Conservation (phyloP, 164 flowering plant genomes). For the Akebia trifoliata region DNA sequence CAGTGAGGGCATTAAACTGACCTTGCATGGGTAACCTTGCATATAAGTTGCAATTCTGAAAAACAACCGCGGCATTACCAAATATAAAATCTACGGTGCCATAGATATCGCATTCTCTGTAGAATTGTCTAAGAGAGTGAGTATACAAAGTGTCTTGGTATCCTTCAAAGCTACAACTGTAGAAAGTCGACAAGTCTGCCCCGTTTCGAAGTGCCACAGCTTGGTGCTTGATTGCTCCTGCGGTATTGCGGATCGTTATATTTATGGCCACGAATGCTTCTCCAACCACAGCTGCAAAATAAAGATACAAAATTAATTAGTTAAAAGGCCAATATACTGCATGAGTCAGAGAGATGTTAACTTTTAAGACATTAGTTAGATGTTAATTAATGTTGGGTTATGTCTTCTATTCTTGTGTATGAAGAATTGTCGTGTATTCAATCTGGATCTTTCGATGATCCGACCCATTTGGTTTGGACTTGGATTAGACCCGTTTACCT, state of each 20-base stretch:
- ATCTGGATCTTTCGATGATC: too few species aligned
- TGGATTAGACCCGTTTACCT: too few species aligned
- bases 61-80: slow-evolving; percentile 18
- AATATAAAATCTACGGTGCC: slow-evolving; percentile 15
- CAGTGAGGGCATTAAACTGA: slow-evolving; percentile 25
- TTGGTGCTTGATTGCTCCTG: slow-evolving; percentile 31
- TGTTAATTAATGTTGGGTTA: too few species aligned
- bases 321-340: not conserved
- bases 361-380: too few species aligned
- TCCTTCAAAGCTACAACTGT: slow-evolving; percentile 24
- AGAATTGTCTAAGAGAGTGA: slow-evolving; percentile 46
- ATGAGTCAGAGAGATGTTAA: too few species aligned
- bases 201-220: slow-evolving; percentile 35
- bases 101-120: slow-evolving; percentile 36
- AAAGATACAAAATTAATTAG: not conserved
- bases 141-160: slow-evolving; percentile 57
- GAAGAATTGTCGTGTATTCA: too few species aligned
- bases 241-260: slow-evolving; percentile 30
- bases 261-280: slow-evolving; percentile 21
- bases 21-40: slow-evolving; percentile 12
- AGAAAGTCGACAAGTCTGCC: slow-evolving; percentile 24
- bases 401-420: too few species aligned
- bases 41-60: slow-evolving; percentile 13
- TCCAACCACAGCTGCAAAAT: slow-evolving; percentile 23
- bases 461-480: too few species aligned